Evolutionary conservation across 2,329 filamentous ascomycete species (phyloP), one percentile per base, ranked within the genome.

Genomic region (Neurospora crassa): DNA sequence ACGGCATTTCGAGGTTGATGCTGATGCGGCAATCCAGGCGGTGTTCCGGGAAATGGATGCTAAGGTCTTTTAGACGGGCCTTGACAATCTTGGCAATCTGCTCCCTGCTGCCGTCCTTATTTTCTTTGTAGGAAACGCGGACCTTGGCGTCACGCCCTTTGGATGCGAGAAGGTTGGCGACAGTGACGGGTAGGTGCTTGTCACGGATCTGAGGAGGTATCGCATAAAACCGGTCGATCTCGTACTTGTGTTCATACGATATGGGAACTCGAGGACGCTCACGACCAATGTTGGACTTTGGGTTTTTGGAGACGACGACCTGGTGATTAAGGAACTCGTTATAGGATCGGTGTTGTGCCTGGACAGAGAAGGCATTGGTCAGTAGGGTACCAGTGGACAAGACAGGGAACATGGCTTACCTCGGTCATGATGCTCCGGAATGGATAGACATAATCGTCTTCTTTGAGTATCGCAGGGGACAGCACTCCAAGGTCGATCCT

Each of bases 381-480:
- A 68, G 41, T n/a, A 67, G 29, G 41, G n/a, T 18, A 72, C 71
- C 3, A 71, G 68, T n/a, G 53, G 40, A 71, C 70, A 14, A 34
- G 10, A 41, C 1, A 18, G 24, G 20, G 69, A 47, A 47, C 20
- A 24, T 53, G 8, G 81, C 87, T 80, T 83, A 96, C 93, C 83
- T 94, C 89, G 5, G 92, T 94, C 95, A 98, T 97, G 73, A 90
- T 92, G 78, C 94, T 97, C 76, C 90, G 89, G 77, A 98, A 99
- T 0, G 86, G 86, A 40, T 91, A 85, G 67, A 88, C 86, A 41
- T 74, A 72, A 24, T 85, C 83, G 34, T 85, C 86, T 41, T 89
- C 86, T 67, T 84, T 84, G 24, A 97, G 80, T 7, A 96, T 96
- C 92, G 0, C 92, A 90, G 29, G 86, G 80, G 53, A 59, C 24